These are phyloP conservation scores for Dictyostelium intermedium DNA, from an alignment of 78 protist genomes.

Conservation along the genomic window DNA sequence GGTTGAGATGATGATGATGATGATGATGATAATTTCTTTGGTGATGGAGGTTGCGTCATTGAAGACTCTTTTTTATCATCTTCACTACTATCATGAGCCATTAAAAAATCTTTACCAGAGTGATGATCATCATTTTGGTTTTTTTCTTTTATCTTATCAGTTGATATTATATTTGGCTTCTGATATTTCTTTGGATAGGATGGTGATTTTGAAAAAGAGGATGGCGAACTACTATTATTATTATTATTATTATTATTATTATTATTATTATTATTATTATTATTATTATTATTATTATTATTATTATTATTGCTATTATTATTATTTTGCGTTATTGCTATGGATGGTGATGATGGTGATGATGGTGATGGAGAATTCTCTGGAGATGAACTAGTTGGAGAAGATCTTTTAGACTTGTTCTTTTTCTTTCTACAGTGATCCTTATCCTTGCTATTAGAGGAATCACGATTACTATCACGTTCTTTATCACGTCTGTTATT, in stretches of 20 bases:
- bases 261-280: neutral
- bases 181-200: slow-evolving; percentile 24
- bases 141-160: neutral
- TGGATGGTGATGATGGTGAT: neutral
- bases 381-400: neutral
- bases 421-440: neutral
- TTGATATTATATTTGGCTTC: neutral
- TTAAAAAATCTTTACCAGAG: neutral
- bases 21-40: neutral
- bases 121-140: neutral
- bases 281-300: neutral
- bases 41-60: neutral
- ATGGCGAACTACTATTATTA: neutral
- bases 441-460: neutral
- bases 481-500: neutral
- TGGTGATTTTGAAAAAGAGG: neutral
- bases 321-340: neutral
- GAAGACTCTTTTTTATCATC: neutral
- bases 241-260: no score
- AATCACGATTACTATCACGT: neutral
- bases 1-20: neutral
- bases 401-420: neutral
- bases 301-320: neutral
- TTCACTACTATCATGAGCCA: neutral
- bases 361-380: neutral